Conservation (phyloP, 768 basidiomycete species). For the Sistotremastrum niveocremeum region DNA sequence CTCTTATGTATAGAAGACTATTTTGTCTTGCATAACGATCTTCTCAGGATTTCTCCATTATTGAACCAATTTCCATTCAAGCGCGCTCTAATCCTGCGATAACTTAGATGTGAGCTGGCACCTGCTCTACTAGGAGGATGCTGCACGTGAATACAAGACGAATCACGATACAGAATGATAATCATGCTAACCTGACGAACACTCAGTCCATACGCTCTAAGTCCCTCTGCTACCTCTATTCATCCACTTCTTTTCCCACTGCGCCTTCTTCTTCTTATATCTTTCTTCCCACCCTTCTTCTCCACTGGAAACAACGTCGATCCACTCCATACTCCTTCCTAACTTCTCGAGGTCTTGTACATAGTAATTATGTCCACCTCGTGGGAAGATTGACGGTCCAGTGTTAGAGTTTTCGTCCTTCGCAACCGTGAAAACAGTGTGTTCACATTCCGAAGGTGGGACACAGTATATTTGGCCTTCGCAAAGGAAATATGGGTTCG, state of each 20-base stretch:
- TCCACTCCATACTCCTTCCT: constrained; percentile 27
- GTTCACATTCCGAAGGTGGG: constrained; percentile 32
- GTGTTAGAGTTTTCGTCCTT: constrained; percentile 7
- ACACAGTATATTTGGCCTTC: constrained; percentile 34
- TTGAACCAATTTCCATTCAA: too few relatives aligned
- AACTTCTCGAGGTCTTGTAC: constrained; percentile 38
- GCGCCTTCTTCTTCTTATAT: constrained; percentile 15
- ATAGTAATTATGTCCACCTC: constrained; percentile 54
- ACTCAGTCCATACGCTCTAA: constrained; percentile 16
- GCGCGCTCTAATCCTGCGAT: too few relatives aligned
- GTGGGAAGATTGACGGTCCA: constrained; percentile 24
- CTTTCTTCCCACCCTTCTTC: constrained; percentile 30
- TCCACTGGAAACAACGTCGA: constrained; percentile 18
- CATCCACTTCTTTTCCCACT: constrained; percentile 1
- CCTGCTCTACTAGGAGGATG: too few relatives aligned
- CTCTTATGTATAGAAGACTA: too few relatives aligned
- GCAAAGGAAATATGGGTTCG: constrained; percentile 34
- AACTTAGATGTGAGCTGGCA: too few relatives aligned
- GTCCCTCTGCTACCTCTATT: background rate
- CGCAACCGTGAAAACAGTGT: constrained; percentile 27
- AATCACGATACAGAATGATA: too few relatives aligned
- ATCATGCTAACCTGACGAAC: too few relatives aligned
- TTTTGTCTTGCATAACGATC: too few relatives aligned
- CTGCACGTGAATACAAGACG: too few relatives aligned
- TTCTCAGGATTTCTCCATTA: too few relatives aligned